Percentiles rank a stretch among this genome's conserved stretches.
Evolutionary conservation across 108 stramenopile genomes (phyloP).

Genomic region (Cyclotella kingstonii): DNA sequence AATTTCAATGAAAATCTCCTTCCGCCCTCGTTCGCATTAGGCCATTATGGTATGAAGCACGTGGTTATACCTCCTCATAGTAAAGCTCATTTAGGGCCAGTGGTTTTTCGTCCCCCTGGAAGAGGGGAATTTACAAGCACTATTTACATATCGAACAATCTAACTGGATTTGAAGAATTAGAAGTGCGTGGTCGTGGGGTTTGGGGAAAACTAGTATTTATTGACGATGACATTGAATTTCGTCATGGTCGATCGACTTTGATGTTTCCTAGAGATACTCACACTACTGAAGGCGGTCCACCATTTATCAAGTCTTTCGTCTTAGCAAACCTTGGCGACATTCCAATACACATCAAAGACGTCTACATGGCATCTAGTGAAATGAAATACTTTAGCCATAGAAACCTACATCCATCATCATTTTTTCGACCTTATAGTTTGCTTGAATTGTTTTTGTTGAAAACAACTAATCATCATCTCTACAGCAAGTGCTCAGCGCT

Average conservation of each 20-base stretch:
- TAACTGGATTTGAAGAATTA: slow-evolving; percentile 79
- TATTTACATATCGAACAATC: slow-evolving; percentile 74
- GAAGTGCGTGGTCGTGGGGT: slow-evolving; percentile 54
- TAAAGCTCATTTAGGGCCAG: slow-evolving; percentile 68
- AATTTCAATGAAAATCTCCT: slow-evolving; percentile 7
- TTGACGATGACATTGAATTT: slow-evolving; percentile 74
- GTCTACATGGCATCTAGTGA: slow-evolving; percentile 52
- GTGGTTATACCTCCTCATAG: slow-evolving; percentile 71
- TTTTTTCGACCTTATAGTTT: slow-evolving; percentile 3
- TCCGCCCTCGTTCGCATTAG: slow-evolving; percentile 62
- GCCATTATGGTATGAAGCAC: slow-evolving; percentile 56
- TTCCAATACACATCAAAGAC: slow-evolving; percentile 33
- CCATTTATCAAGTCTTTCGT: slow-evolving; percentile 62
- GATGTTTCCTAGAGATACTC: slow-evolving; percentile 58
- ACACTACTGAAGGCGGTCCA: not conserved
- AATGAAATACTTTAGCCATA: slow-evolving; percentile 33
- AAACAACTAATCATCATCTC: not conserved
- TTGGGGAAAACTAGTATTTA: slow-evolving; percentile 67
- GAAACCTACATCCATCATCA: slow-evolving; percentile 18
- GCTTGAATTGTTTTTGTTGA: not conserved
- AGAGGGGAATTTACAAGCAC: slow-evolving; percentile 54
- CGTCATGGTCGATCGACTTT: slow-evolving; percentile 64
- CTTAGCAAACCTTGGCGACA: slow-evolving; percentile 65
- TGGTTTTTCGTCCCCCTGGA: slow-evolving; percentile 76
- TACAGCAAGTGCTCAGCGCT: slow-evolving; percentile 31